Percentiles rank a stretch among this genome's conserved stretches.
Conservation (phyloP, 176 grass and related monocot genomes). For the Leersia perrieri region DNA sequence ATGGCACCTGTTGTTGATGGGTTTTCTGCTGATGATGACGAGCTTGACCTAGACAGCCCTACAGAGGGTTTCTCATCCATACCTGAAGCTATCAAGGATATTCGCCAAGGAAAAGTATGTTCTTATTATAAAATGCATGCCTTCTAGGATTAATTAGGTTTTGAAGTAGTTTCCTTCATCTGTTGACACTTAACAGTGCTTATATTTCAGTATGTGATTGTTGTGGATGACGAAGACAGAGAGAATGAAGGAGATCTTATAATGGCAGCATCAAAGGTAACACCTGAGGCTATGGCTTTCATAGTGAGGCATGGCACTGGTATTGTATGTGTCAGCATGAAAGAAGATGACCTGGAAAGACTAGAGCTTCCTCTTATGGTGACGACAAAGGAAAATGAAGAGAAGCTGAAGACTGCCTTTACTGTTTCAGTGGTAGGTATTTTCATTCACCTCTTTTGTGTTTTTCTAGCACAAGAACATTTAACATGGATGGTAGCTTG, state of each 20-base stretch:
- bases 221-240: conserved; percentile 90
- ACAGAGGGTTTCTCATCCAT: conserved; percentile 85
- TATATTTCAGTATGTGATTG: conserved; percentile 76
- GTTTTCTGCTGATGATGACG: conserved; percentile 56
- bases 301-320: conserved; percentile 89
- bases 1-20: conserved; percentile 54
- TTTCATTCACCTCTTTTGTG: neutral
- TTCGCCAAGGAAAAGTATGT: conserved; percentile 78
- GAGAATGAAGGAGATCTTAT: conserved; percentile 99
- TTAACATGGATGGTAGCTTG: neutral
- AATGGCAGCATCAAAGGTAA: conserved; percentile 92
- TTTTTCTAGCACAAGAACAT: conserved; percentile 17
- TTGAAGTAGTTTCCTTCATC: neutral
- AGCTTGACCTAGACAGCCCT: conserved; percentile 79
- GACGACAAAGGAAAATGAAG: conserved; percentile 86
- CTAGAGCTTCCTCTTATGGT: conserved; percentile 89
- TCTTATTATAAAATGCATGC: neutral
- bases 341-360: conserved; percentile 88
- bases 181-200: conserved; percentile 17
- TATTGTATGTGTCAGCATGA: conserved; percentile 99
- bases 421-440: conserved; percentile 81
- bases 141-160: conserved; percentile 3
- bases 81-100: conserved; percentile 86
- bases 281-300: conserved; percentile 88
- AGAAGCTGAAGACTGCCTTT: conserved; percentile 80